phyloP scores from a whole-genome alignment of 2,329 filamentous ascomycete genomes.

The Echinosphaeria canescens region DNA sequence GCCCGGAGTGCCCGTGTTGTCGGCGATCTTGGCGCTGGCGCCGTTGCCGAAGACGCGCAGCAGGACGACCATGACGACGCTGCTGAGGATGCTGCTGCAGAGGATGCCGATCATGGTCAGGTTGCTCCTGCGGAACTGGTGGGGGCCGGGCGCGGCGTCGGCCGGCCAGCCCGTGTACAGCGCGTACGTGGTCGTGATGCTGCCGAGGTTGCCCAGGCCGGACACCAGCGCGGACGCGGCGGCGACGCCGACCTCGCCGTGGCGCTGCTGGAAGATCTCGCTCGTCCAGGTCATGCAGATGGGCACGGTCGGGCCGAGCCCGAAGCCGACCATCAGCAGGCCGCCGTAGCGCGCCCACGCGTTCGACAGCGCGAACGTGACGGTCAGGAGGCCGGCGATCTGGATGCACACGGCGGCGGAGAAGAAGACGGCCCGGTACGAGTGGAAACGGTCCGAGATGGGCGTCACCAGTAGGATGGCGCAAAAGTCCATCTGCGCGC shows the following conservation, averaged over 20 bases:
- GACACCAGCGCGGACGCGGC: constrained; percentile 72
- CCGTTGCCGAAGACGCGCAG: constrained; percentile 35
- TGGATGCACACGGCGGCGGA: constrained; percentile 54
- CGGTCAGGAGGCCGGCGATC: constrained; percentile 59
- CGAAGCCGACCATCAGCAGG: constrained; percentile 77
- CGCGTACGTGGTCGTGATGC: constrained; percentile 73
- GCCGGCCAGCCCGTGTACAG: constrained; percentile 72
- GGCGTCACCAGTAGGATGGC: constrained; percentile 74
- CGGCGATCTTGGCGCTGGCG: constrained; percentile 19
- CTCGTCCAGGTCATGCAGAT: constrained; percentile 91
- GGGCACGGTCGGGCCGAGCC: constrained; percentile 73
- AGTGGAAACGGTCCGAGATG: constrained; percentile 71
- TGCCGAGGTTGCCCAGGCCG: constrained; percentile 70
- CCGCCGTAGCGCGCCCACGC: constrained; percentile 77
- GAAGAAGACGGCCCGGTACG: constrained; percentile 63
- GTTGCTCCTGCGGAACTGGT: constrained; percentile 66
- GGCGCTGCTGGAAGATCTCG: constrained; percentile 74
- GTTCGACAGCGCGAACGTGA: constrained; percentile 48
- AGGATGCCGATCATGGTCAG: constrained; percentile 76
- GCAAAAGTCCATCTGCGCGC: constrained; percentile 68
- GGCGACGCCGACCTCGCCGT: constrained; percentile 80
- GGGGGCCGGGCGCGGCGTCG: constrained; percentile 44
- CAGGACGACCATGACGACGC: constrained; percentile 43
- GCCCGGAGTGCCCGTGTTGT: constrained; percentile 13
- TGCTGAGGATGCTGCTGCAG: constrained; percentile 52